A percentile compares a stretch with the other conserved stretches of the same genome.
Conservation (phyloP, 2,329 filamentous ascomycete genomes). For the Botrytis pseudocinerea region DNA sequence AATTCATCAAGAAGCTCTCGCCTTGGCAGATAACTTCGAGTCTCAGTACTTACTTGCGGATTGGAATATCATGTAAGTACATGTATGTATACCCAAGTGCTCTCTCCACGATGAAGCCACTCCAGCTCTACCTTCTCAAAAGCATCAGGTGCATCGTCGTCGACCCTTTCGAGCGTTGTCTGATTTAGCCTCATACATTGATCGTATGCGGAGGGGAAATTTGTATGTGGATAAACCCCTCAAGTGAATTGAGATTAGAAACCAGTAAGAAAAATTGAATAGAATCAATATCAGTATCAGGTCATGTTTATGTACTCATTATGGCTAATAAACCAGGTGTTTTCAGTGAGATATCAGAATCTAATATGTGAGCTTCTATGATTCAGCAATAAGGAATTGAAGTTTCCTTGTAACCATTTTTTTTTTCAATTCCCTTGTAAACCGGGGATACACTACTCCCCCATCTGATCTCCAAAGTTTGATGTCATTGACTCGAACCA, state of each 20-base stretch:
- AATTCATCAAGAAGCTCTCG: conserved; percentile 6
- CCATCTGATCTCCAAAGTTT: not conserved
- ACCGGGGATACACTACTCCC: not conserved
- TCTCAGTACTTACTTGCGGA: conserved; percentile 3
- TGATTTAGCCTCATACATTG: conserved; percentile 6
- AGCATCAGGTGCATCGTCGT: conserved; percentile 17
- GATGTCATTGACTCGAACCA: not conserved
- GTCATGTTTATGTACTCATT: not conserved
- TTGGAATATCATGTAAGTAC: conserved; percentile 1
- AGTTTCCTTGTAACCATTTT: not conserved
- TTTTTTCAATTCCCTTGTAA: not conserved
- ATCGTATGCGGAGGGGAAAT: not conserved
- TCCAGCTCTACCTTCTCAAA: conserved; percentile 1
- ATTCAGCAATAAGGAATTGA: not conserved
- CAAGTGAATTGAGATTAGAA: not conserved
- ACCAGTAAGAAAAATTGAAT: not conserved
- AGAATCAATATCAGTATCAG: not conserved
- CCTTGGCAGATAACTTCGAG: conserved; percentile 2
- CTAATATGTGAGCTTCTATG: not conserved
- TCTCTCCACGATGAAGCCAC: conserved; percentile 14
- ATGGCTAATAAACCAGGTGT: not conserved
- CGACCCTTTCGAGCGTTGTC: not conserved
- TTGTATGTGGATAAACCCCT: conserved; percentile 8
- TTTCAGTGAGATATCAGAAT: not conserved
- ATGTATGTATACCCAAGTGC: conserved; percentile 25